Evolutionary conservation across 768 basidiomycete genomes (phyloP), one percentile per base, ranked within the genome.

Genomic region (Lentinus tigrinus): DNA sequence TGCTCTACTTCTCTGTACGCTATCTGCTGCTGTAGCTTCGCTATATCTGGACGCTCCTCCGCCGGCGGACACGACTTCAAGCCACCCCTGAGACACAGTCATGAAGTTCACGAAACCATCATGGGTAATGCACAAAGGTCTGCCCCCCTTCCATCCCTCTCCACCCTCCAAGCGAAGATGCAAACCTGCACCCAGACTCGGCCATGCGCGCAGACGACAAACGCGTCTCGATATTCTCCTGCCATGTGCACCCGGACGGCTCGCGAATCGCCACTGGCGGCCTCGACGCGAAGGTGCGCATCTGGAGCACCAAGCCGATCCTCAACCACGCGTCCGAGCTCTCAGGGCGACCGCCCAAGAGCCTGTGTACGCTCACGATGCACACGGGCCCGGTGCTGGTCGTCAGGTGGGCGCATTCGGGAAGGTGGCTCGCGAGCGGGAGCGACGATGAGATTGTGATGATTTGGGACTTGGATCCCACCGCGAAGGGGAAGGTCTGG

Each of bases 221-320:
- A 65, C 81, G 85, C 43, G 77, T 89, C 21, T 88, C 93, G 21
- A 95, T 98, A 64, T 98, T 94, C 78, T 91, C 93, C 8, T 84
- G 96, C 19, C 89, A 93, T 64, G 93, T 97, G 10, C 95, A 98
- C 66, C 96, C 96, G 0, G 96, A 99, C 67, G 92, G 92, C 61
- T 94, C 93, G 19, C 85, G 96, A 17, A 89, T 99, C 64, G 96
- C 97, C n/a, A 99, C 96, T 0, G 97, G 95, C 27, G 95, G 95
- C 2, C 80, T 99, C 53, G 96, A 99, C 72, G 89, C 93, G 39
- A 95, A 95, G 77, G 86, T 99, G 60, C 89, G 94, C 48, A 93
- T 99, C 74, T 99, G 96, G 96, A 91, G 91, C 60, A 98, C 97
- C 0, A 88, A 91, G 61, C 95, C 97, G 0, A 96, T 98, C 63